Base-by-base conservation (phyloP, 2,329 filamentous ascomycete genomes). In the Neospermospora avenae region DNA sequence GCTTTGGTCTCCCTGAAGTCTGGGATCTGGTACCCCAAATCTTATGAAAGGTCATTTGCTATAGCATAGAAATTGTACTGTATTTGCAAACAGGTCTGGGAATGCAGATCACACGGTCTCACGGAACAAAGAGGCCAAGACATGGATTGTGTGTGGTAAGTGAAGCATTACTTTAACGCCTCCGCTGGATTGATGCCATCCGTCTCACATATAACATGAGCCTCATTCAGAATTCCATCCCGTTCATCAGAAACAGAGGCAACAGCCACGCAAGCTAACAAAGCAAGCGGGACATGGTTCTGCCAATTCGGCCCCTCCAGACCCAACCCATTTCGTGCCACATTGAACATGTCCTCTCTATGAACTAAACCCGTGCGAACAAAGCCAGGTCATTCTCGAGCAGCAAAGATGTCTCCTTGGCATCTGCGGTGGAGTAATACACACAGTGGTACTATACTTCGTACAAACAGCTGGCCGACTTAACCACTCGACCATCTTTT, bases 81-180 rank as follows among this genome's bases (percentile, higher is more conserved):
- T 10, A 31, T 31, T 6, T 31, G 28, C 11, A 31, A 31, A 3
- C 11, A 10, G 28, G 11, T 31, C 28, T 10, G 11, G 11, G 28
- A 31, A 31, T 42, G 5, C 18, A 20, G 8, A 42, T 42, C 18
- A 4, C 39, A 42, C 11, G 18, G 18, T 48, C 22, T 24, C 44
- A 16, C 5, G 8, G 22, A n/a, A n/a, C 22, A 28, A 18, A 35
- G 2, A 28, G 13, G n/a, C 8, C 20, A 39, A 28, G 24, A 18
- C n/a, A 37, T 16, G 14, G 3, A 34, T 25, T 22, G 11, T 41
- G 41, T 34, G 18, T 42, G 28, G 28, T 55, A 52, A 51, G 39
- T 63, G 64, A 66, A 63, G 64, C 64, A 65, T 66, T 52, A 67
- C 59, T 67, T 67, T 62, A 63, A 66, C 42, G 58, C 52, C 63